phyloP scores from a whole-genome alignment of 2,329 filamentous ascomycete species.

The Cryphonectria radicalis region DNA sequence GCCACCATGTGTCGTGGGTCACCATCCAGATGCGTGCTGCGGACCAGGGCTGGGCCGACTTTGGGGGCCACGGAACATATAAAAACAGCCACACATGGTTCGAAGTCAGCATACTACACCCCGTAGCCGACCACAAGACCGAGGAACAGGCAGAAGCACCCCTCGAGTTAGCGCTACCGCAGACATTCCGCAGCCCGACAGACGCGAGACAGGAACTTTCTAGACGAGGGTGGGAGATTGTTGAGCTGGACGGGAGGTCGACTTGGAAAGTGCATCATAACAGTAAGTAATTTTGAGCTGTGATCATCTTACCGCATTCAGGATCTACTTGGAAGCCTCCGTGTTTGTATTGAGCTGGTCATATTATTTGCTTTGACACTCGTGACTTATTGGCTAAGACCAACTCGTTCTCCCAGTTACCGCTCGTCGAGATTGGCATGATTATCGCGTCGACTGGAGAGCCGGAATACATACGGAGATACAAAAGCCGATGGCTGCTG shows the following conservation, averaged over 20 bases:
- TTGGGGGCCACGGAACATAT: slow-evolving; percentile 31
- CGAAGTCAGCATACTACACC: slow-evolving; percentile 32
- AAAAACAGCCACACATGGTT: slow-evolving; percentile 33
- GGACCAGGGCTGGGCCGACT: slow-evolving; percentile 32
- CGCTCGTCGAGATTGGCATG: not conserved
- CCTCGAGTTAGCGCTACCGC: not conserved
- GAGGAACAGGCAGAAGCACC: too few relatives aligned
- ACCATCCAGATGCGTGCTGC: slow-evolving; percentile 32
- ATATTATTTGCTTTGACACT: not conserved
- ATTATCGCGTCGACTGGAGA: slow-evolving; percentile 11
- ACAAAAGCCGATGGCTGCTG: not conserved
- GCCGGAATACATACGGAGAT: not conserved
- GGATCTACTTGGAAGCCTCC: not conserved
- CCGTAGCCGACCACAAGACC: not conserved
- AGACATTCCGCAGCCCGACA: slow-evolving; percentile 1
- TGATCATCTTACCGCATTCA: not conserved
- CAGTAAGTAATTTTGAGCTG: not conserved
- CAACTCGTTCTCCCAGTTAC: not conserved
- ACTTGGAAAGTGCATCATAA: slow-evolving; percentile 19
- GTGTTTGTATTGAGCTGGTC: not conserved
- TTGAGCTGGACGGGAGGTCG: not conserved
- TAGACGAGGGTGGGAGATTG: slow-evolving; percentile 1
- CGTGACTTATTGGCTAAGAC: not conserved
- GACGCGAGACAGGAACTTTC: not conserved
- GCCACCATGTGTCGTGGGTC: slow-evolving; percentile 20